A percentile compares a stretch with the other conserved stretches of the same genome.
Conservation (phyloP, 495 filamentous ascomycete species). For the Talaromyces wortmannii region DNA sequence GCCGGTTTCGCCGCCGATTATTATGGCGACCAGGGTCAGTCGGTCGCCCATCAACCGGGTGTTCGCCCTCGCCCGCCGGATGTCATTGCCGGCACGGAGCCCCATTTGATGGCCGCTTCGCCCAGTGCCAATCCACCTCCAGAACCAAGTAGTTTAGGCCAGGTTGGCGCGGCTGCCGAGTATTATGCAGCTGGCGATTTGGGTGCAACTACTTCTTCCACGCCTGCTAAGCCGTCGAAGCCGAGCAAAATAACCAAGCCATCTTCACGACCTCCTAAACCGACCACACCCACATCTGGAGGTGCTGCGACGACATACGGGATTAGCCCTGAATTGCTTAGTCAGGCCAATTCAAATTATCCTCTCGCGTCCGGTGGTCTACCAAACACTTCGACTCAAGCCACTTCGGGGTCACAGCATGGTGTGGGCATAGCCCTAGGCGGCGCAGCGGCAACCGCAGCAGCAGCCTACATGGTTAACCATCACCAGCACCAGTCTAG, state of each 20-base stretch:
- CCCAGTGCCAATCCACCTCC: conserved; percentile 38
- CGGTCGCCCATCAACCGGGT: conserved; percentile 54
- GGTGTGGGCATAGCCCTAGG: conserved; percentile 29
- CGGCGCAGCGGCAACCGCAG: conserved; percentile 37
- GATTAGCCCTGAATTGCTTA: conserved; percentile 9
- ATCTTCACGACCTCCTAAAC: conserved; percentile 10
- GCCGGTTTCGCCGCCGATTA: conserved; percentile 59
- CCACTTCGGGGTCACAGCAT: background rate
- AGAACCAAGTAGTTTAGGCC: conserved; percentile 44
- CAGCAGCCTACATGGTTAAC: conserved; percentile 42
- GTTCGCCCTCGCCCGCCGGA: conserved; percentile 45
- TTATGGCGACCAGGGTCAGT: conserved; percentile 60
- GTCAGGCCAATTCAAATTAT: conserved; percentile 1
- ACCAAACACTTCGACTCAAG: background rate
- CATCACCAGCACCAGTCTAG: conserved; percentile 31
- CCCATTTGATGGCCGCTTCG: conserved; percentile 45
- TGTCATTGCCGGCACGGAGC: conserved; percentile 43
- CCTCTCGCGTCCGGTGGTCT: background rate
- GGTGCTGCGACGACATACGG: conserved; percentile 21
- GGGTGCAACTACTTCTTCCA: conserved; percentile 8
- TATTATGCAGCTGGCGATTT: conserved; percentile 27
- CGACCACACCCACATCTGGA: conserved; percentile 13
- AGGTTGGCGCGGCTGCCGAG: conserved; percentile 43
- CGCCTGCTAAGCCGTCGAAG: conserved; percentile 15
- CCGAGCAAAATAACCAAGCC: conserved; percentile 20